These are phyloP conservation scores for Phtheirospermum japonicum DNA, from an alignment of 257 asterid species.

Conservation along the genomic window DNA sequence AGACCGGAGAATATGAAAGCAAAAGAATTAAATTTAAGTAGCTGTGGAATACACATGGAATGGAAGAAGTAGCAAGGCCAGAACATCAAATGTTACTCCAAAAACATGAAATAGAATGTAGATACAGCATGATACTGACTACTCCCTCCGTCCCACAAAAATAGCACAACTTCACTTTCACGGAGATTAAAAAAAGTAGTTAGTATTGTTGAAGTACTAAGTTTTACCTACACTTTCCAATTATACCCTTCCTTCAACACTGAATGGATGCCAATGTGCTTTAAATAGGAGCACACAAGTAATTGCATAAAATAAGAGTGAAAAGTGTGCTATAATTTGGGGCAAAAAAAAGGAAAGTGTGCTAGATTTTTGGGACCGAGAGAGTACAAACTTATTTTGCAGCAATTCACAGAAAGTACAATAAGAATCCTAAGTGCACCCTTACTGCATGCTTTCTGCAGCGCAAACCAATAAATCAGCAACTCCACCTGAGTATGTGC, in stretches of 20 bases:
- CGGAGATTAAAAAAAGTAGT: too few relatives aligned
- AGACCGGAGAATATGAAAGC: neutral
- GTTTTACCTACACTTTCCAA: too few relatives aligned
- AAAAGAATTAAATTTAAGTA: constrained; percentile 6
- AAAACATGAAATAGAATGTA: neutral
- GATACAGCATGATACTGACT: neutral
- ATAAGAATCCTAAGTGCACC: neutral
- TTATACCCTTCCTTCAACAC: too few relatives aligned
- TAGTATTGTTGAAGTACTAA: too few relatives aligned
- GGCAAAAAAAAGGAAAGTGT: too few relatives aligned
- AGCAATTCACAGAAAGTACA: neutral
- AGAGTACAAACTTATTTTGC: neutral
- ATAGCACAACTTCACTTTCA: too few relatives aligned
- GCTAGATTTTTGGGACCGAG: too few relatives aligned
- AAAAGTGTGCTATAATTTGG: too few relatives aligned
- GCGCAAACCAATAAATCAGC: neutral
- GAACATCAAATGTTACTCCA: neutral
- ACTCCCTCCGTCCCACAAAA: neutral
- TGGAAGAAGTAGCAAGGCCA: neutral
- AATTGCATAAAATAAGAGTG: too few relatives aligned
- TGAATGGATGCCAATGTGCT: too few relatives aligned
- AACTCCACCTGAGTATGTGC: neutral
- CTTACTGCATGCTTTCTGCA: neutral
- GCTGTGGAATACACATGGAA: neutral
- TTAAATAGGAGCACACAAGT: too few relatives aligned